Conservation (phyloP, 2,329 filamentous ascomycete species). For the Aspergillus nomiae region DNA sequence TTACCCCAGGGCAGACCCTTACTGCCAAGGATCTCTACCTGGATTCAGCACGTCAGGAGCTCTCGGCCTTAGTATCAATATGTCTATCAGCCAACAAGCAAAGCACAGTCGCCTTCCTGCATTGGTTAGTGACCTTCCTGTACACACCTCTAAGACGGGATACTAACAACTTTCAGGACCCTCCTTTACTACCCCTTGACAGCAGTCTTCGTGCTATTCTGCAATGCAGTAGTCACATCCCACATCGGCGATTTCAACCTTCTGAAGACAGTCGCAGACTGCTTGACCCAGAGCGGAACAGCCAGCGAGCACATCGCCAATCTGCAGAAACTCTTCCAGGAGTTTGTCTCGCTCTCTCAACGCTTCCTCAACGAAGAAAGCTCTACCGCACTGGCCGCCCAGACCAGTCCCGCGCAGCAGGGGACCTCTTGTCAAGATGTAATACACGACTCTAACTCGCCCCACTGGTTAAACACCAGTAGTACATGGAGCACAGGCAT, state of each 20-base stretch:
- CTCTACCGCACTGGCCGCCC: not conserved
- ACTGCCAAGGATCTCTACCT: slow-evolving; percentile 15
- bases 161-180: slow-evolving; percentile 16
- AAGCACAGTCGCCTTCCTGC: slow-evolving; percentile 18
- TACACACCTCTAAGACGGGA: not conserved
- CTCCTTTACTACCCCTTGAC: slow-evolving; percentile 25
- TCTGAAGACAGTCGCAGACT: slow-evolving; percentile 18
- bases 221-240: slow-evolving; percentile 22
- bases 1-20: not conserved
- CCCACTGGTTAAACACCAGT: not conserved
- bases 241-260: slow-evolving; percentile 23
- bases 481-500: not conserved
- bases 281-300: slow-evolving; percentile 15
- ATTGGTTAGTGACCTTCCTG: slow-evolving; percentile 16
- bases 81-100: slow-evolving; percentile 20
- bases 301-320: slow-evolving; percentile 18
- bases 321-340: slow-evolving; percentile 18
- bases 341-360: slow-evolving; percentile 19
- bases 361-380: slow-evolving; percentile 3
- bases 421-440: not conserved
- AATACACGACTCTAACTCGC: no score
- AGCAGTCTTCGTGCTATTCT: slow-evolving; percentile 25
- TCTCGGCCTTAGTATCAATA: slow-evolving; percentile 20
- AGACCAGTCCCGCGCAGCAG: not conserved
- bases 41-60: slow-evolving; percentile 22